Base-by-base conservation (phyloP, 2,329 filamentous ascomycete species). In the Alternaria arborescens region DNA sequence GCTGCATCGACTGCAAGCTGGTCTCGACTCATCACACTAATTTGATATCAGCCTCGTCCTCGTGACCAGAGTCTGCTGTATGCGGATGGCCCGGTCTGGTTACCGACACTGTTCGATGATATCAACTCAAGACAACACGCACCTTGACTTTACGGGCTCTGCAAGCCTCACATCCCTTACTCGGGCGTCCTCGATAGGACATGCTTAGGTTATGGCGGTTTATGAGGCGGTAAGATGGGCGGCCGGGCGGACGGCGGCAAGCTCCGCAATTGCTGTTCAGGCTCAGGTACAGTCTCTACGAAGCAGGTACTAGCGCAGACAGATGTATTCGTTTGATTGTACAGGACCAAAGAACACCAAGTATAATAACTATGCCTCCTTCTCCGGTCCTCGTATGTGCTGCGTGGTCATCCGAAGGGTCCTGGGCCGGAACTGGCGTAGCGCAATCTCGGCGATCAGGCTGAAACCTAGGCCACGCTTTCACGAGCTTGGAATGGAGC, bases 141-240 rank as follows among this genome's bases (percentile, higher is more conserved):
- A 77, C 75, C 64, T 77, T 78, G 48, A 77, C 69, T 60, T 77
- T 78, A 20, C 74, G 70, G 54, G 71, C 62, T 60, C 75, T 67
- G 61, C 75, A 78, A 38, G 70, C 63, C 57, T 76, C 71, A 44
- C 74, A 78, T 28, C 75, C 74, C 68, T 76, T 78, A 61, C 75
- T 78, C 12, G 74, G 75, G 22, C 74, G 64, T 53, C 75, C 75
- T 34, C 74, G 72, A 56, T 77, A 77, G 28, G 72, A 74, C 73
- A 76, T 77, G 42, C 30, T 55, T 10, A n/a, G n/a, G 55, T 10
- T 26, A 11, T 60, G 58, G 47, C 30, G 28, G 34, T 36, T 22
- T 20, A 28, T 30, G 41, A 24, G 32, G 41, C 52, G 46, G 32
- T 32, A 42, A 42, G 28, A 43, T 28, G 41, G 43, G 48, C 41